Evolutionary conservation across 2,329 filamentous ascomycete genomes (phyloP).

Genomic region (Scedosporium boydii): DNA sequence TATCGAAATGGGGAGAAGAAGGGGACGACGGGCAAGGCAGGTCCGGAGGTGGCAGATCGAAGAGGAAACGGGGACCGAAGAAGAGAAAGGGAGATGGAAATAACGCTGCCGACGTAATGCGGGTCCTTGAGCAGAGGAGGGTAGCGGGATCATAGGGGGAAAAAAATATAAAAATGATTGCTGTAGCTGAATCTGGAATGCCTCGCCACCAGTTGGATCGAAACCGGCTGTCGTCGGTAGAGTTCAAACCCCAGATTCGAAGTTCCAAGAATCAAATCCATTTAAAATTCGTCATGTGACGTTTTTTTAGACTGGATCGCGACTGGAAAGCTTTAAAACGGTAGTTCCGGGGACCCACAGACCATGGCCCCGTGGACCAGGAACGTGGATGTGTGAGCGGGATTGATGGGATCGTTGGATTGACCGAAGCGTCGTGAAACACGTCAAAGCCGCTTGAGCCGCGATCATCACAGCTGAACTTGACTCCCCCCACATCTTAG

Average conservation of each 20-base stretch:
- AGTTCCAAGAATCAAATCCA: too few species aligned
- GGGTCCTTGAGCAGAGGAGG: conserved; percentile 58
- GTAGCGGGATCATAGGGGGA: conserved; percentile 16
- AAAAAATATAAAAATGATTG: background rate
- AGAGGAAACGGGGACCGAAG: conserved; percentile 62
- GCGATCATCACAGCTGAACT: background rate
- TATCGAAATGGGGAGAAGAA: conserved; percentile 54
- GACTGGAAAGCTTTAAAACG: background rate
- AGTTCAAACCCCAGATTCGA: too few species aligned
- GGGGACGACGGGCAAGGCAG: conserved; percentile 37
- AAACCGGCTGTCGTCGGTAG: too few species aligned
- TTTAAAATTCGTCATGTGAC: background rate
- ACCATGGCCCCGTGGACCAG: background rate
- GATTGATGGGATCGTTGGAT: background rate
- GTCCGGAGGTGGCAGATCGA: conserved; percentile 32
- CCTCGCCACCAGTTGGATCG: too few species aligned
- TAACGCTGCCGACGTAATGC: conserved; percentile 69
- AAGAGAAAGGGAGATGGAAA: conserved; percentile 74
- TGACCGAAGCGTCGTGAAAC: background rate
- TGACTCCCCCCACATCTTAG: background rate
- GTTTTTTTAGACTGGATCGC: background rate
- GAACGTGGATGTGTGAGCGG: background rate
- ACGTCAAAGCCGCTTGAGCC: background rate
- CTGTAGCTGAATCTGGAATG: background rate
- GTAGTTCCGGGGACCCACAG: background rate